phyloP scores from a whole-genome alignment of 306 rosid species.

The Hylodesmum podocarpum region DNA sequence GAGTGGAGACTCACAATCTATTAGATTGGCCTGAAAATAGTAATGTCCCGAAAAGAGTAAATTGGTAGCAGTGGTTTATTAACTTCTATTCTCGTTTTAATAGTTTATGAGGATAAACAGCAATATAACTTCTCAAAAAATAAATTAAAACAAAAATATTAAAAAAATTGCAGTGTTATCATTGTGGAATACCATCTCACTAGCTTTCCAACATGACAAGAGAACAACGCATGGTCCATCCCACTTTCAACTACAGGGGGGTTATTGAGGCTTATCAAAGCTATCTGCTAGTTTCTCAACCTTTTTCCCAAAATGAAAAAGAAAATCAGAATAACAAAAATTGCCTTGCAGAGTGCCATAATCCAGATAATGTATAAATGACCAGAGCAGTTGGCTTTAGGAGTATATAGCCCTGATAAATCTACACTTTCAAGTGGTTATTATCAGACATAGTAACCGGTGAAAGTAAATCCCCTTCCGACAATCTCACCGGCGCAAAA shows the following conservation, averaged over 20 bases:
- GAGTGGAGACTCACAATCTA: conserved; percentile 23
- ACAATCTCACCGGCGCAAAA: conserved; percentile 88
- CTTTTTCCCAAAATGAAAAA: conserved; percentile 25
- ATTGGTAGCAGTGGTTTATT: not conserved
- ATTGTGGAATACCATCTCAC: conserved; percentile 33
- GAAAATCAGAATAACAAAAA: conserved; percentile 45
- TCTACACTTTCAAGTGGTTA: conserved; percentile 35
- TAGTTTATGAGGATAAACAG: not conserved
- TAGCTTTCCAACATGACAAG: conserved; percentile 38
- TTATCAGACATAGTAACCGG: conserved; percentile 79
- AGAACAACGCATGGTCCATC: conserved; percentile 47
- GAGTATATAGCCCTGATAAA: conserved; percentile 38
- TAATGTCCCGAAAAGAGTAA: not conserved
- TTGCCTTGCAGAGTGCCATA: conserved; percentile 44
- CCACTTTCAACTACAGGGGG: conserved; percentile 65
- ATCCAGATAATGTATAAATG: conserved; percentile 47
- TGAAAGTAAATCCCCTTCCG: conserved; percentile 95
- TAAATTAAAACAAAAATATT: not conserved
- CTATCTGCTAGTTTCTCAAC: conserved; percentile 55
- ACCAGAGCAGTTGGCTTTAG: conserved; percentile 37
- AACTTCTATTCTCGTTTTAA: not conserved
- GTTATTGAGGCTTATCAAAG: conserved; percentile 65
- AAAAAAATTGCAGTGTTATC: conserved; percentile 29
- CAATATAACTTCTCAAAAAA: not conserved
- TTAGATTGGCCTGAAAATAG: not conserved